These are phyloP conservation scores for Monosporascus sp. DNA, from an alignment of 2,329 filamentous ascomycete genomes.

Conservation along the genomic window DNA sequence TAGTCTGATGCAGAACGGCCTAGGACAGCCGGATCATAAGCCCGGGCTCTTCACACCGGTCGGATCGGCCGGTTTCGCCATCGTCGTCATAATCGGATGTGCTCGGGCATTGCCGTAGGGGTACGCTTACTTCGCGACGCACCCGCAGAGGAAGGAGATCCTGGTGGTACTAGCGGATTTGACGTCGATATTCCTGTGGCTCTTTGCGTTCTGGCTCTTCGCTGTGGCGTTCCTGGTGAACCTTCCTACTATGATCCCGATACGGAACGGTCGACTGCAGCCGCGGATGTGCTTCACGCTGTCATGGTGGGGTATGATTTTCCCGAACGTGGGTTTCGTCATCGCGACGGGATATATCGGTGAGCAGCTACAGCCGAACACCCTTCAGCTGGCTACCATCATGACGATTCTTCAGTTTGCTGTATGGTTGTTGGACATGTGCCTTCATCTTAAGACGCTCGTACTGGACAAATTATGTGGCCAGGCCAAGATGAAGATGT, in stretches of 20 bases:
- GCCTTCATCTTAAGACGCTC: constrained; percentile 23
- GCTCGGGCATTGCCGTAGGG: constrained; percentile 5
- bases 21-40: constrained; percentile 43
- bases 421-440: constrained; percentile 22
- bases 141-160: constrained; percentile 5
- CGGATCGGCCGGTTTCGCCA: constrained; percentile 20
- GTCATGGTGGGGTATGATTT: constrained; percentile 14
- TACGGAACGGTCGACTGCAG: not conserved
- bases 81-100: constrained; percentile 10
- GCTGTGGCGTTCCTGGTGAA: constrained; percentile 7
- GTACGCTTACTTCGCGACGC: constrained; percentile 9
- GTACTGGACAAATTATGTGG: constrained; percentile 25
- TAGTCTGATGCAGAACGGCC: constrained; percentile 49
- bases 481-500: constrained; percentile 29
- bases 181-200: constrained; percentile 9
- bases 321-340: constrained; percentile 14
- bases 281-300: constrained; percentile 11
- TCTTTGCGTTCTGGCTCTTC: constrained; percentile 11
- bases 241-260: not conserved
- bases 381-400: constrained; percentile 9
- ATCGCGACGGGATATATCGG: constrained; percentile 14
- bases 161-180: constrained; percentile 4
- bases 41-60: constrained; percentile 62
- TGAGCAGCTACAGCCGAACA: constrained; percentile 6
- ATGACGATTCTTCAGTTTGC: constrained; percentile 12